phyloP scores from a whole-genome alignment of 164 flowering plant genomes.

The Stephania japonica region DNA sequence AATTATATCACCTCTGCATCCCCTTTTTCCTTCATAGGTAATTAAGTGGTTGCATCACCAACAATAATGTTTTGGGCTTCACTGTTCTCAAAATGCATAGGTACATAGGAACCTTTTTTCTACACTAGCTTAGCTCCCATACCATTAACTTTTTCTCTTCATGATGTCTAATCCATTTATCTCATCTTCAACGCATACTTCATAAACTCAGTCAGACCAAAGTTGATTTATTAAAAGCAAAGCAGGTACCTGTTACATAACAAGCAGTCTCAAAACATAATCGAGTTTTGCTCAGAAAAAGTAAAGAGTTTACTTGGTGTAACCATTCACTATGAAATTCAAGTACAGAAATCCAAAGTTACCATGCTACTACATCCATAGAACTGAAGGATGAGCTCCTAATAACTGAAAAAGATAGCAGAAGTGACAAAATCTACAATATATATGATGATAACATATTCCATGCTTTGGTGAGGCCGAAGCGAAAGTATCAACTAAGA shows the following conservation, averaged over 20 bases:
- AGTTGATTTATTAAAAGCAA: background rate
- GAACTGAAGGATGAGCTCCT: background rate
- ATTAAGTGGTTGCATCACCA: background rate
- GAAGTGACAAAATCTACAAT: background rate
- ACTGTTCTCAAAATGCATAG: background rate
- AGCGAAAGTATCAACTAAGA: background rate
- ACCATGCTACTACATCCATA: background rate
- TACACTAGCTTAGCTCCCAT: background rate
- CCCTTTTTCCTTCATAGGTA: background rate
- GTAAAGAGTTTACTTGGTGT: background rate
- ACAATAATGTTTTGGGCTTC: background rate
- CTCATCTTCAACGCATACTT: background rate
- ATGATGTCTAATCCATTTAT: background rate
- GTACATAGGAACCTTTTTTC: background rate
- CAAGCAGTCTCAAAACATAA: background rate
- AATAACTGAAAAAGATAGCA: background rate
- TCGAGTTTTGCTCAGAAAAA: background rate
- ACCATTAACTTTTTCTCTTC: background rate
- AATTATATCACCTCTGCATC: background rate
- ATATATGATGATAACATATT: background rate
- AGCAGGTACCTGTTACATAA: background rate
- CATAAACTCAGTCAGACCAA: background rate
- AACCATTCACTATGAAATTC: background rate
- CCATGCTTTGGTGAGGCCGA: background rate
- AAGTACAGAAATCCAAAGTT: slow-evolving; percentile 1